A percentile compares a stretch with the other conserved stretches of the same genome.
phyloP scores from a whole-genome alignment of 2,329 filamentous ascomycete genomes.

The Mariannaea elegans region DNA sequence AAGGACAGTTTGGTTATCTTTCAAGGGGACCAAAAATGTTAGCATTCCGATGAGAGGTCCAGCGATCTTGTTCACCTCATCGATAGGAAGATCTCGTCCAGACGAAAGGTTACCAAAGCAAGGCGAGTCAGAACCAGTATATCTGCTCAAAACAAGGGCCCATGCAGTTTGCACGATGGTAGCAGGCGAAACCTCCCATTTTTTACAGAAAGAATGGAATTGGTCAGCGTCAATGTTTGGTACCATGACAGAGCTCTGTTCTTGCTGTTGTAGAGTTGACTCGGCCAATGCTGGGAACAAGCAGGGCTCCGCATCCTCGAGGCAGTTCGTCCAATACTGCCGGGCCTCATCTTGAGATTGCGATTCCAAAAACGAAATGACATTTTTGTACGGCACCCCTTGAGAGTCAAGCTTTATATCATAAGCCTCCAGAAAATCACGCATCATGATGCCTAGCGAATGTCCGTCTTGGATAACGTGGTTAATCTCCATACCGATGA shows the following conservation, averaged over 20 bases:
- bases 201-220: constrained; percentile 48
- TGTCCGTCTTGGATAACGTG: constrained; percentile 44
- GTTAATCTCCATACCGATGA: constrained; percentile 43
- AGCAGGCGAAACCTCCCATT: constrained; percentile 55
- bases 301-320: constrained; percentile 10
- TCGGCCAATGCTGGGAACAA: constrained; percentile 25
- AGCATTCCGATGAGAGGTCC: constrained; percentile 66
- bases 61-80: constrained; percentile 56
- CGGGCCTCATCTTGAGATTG: background rate
- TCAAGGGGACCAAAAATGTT: constrained; percentile 37
- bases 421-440: constrained; percentile 41
- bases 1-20: background rate
- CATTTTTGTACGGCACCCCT: background rate
- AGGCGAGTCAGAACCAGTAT: constrained; percentile 56
- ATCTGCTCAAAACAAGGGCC: constrained; percentile 58
- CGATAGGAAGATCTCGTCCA: constrained; percentile 60
- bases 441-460: constrained; percentile 40
- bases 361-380: constrained; percentile 9
- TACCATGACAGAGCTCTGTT: constrained; percentile 5
- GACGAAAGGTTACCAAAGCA: constrained; percentile 64
- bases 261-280: background rate
- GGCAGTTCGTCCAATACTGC: background rate
- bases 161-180: constrained; percentile 61
- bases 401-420: constrained; percentile 12
- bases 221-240: constrained; percentile 17